These are phyloP conservation scores for Epichloe brachyelytri DNA, from an alignment of 2,329 filamentous ascomycete genomes.

Conservation along the genomic window DNA sequence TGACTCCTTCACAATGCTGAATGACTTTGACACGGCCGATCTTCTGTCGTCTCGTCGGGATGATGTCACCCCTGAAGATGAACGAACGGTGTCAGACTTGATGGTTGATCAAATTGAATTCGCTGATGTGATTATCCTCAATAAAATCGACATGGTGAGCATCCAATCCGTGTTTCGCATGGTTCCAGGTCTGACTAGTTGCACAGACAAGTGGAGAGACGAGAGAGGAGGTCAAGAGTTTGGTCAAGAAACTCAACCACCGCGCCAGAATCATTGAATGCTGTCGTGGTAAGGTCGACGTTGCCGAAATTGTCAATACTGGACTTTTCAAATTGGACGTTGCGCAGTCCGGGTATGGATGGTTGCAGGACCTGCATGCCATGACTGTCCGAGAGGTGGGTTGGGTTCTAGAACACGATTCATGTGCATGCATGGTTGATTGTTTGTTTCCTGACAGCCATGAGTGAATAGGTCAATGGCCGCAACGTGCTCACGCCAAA, in stretches of 20 bases:
- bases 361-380: conserved; percentile 56
- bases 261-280: conserved; percentile 51
- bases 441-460: not conserved
- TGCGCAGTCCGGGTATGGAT: conserved; percentile 52
- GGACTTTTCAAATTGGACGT: conserved; percentile 50
- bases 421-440: not conserved
- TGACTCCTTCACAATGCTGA: conserved; percentile 59
- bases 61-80: conserved; percentile 53
- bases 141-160: conserved; percentile 52
- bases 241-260: conserved; percentile 52
- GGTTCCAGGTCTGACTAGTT: not conserved
- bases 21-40: conserved; percentile 59
- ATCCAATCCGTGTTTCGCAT: not conserved
- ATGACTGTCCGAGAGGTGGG: conserved; percentile 48
- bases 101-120: conserved; percentile 73
- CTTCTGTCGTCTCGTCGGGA: conserved; percentile 51
- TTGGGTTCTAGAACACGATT: not conserved
- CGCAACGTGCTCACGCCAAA: conserved; percentile 46
- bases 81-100: conserved; percentile 60
- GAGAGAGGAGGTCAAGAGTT: conserved; percentile 31
- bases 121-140: conserved; percentile 58
- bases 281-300: conserved; percentile 44
- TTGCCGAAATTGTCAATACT: conserved; percentile 52
- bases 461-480: conserved; percentile 24
- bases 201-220: conserved; percentile 25